Conservation (phyloP, 164 flowering plant species). For the Liquidambar formosana region DNA sequence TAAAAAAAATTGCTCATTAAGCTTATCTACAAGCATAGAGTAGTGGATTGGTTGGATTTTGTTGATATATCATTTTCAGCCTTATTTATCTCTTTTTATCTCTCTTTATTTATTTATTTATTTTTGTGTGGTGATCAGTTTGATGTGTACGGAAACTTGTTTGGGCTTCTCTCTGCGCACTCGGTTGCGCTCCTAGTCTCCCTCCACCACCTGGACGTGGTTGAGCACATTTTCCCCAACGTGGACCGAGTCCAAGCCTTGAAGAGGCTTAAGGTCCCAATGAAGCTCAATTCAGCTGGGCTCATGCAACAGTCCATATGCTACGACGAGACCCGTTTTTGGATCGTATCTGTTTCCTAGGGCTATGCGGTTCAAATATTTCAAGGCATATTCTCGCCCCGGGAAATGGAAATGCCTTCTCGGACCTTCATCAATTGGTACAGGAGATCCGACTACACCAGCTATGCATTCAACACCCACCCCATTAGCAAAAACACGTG, state of each 20-base stretch:
- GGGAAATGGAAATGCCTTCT: conserved; percentile 51
- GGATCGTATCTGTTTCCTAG: conserved; percentile 71
- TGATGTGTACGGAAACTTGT: conserved; percentile 64
- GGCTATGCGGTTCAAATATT: conserved; percentile 61
- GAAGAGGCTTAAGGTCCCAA: conserved; percentile 38
- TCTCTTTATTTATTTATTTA: too few species aligned
- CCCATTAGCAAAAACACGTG: conserved; percentile 40
- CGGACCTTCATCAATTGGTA: conserved; percentile 65
- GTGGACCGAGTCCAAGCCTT: conserved; percentile 41
- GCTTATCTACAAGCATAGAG: too few species aligned
- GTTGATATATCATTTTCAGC: neutral
- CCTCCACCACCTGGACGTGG: conserved; percentile 72
- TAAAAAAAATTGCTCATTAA: too few species aligned
- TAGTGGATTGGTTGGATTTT: neutral
- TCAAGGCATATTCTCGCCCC: conserved; percentile 38
- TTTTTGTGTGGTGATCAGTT: conserved; percentile 28
- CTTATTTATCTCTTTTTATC: neutral
- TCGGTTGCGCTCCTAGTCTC: conserved; percentile 75
- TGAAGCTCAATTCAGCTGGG: conserved; percentile 60
- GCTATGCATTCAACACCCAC: conserved; percentile 53
- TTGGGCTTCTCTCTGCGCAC: conserved; percentile 75
- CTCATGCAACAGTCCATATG: conserved; percentile 79
- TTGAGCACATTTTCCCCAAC: conserved; percentile 75
- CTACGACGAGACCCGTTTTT: conserved; percentile 42
- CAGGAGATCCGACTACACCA: conserved; percentile 29